Conservation (phyloP, 202 grass and related monocot species). For the Schoenoplectus triqueter region DNA sequence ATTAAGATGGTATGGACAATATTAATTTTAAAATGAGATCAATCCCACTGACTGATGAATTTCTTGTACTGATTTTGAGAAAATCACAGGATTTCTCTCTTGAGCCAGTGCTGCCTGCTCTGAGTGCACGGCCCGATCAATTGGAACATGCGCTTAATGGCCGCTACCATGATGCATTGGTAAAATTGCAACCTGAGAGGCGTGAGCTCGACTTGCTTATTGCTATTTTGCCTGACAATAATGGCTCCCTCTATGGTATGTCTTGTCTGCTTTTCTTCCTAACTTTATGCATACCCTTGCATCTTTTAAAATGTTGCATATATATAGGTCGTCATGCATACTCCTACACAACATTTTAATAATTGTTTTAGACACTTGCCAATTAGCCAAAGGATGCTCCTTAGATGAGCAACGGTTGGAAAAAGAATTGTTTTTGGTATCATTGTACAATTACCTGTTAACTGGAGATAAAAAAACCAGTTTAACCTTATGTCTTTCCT, state of each 20-base stretch:
- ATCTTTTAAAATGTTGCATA: neutral
- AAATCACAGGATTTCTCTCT: slow-evolving; percentile 61
- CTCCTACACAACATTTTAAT: neutral
- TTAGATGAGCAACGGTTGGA: neutral
- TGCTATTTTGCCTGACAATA: slow-evolving; percentile 85
- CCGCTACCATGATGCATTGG: slow-evolving; percentile 62
- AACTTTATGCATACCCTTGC: neutral
- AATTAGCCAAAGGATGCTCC: neutral
- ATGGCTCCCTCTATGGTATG: slow-evolving; percentile 91
- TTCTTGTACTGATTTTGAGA: slow-evolving; percentile 14
- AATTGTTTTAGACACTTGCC: neutral
- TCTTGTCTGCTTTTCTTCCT: slow-evolving; percentile 12
- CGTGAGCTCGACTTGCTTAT: slow-evolving; percentile 78
- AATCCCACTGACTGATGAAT: neutral
- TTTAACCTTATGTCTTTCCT: too few species aligned
- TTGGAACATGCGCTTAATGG: slow-evolving; percentile 60
- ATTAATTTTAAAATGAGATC: neutral
- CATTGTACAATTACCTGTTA: neutral
- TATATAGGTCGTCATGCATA: neutral
- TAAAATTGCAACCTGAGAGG: slow-evolving; percentile 50
- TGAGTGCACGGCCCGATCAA: slow-evolving; percentile 62
- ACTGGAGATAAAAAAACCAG: neutral
- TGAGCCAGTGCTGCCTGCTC: slow-evolving; percentile 66
- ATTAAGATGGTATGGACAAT: neutral
- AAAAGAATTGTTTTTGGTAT: neutral